These are phyloP conservation scores for Domatiomyces catenatus DNA, from an alignment of 2,329 filamentous ascomycete genomes.

Conservation along the genomic window DNA sequence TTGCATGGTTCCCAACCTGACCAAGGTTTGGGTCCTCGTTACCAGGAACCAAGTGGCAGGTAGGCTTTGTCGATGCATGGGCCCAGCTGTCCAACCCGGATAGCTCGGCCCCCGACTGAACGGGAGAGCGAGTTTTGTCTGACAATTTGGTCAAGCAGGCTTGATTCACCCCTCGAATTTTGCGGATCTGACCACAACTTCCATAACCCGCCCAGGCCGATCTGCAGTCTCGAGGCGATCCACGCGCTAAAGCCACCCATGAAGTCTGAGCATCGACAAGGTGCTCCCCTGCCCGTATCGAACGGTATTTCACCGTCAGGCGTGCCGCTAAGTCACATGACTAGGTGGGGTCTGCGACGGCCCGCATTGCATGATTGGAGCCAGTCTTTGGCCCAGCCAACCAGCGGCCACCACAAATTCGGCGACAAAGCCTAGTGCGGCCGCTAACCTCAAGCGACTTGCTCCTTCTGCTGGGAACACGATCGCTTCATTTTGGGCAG, in stretches of 20 bases:
- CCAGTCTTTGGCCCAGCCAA: not conserved
- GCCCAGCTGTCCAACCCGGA: not conserved
- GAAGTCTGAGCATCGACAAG: not conserved
- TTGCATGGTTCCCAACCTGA: not conserved
- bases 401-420: not conserved
- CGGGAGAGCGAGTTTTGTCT: not conserved
- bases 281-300: not conserved
- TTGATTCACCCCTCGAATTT: not conserved
- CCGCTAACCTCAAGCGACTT: not conserved
- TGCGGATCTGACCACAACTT: not conserved
- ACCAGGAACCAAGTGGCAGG: not conserved
- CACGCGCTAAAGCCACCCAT: not conserved
- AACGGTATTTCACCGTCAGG: not conserved
- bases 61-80: not conserved
- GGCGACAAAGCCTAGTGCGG: not conserved
- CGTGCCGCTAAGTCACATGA: not conserved
- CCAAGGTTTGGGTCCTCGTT: not conserved
- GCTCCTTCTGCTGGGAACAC: not conserved
- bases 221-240: not conserved
- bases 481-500: not conserved
- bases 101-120: not conserved
- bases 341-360: not conserved
- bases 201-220: not conserved
- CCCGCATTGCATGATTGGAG: not conserved
- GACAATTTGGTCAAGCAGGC: not conserved